Evolutionary conservation across 345 rosid species (phyloP).

Genomic region (Citrus mangshanensis): DNA sequence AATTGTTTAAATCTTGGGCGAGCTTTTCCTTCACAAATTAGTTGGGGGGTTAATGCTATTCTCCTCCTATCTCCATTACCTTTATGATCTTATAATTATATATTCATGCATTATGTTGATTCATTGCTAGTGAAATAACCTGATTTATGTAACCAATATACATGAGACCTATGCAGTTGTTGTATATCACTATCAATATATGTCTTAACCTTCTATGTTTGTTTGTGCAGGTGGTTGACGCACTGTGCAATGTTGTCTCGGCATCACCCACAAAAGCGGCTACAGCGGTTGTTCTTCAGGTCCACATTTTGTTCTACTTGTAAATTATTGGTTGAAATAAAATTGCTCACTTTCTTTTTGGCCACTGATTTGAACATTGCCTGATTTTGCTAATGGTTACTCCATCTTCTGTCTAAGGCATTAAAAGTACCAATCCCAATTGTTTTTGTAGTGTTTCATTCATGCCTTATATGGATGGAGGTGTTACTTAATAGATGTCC

Average conservation of each 20-base stretch:
- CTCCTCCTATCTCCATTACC: neutral
- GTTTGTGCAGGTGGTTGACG: conserved; percentile 75
- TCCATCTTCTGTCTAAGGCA: neutral
- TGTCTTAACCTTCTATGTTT: conserved; percentile 16
- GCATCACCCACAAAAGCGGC: conserved; percentile 91
- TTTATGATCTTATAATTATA: neutral
- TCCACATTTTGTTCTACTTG: conserved; percentile 39
- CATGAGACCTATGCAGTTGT: neutral
- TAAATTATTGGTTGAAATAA: neutral
- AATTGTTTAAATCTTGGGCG: neutral
- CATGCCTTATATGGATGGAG: conserved; percentile 8
- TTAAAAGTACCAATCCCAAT: neutral
- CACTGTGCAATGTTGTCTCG: conserved; percentile 89
- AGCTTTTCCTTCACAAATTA: neutral
- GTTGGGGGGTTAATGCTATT: neutral
- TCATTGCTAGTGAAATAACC: neutral
- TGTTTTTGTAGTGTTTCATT: conserved; percentile 5
- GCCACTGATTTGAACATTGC: conserved; percentile 12
- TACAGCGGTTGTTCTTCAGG: conserved; percentile 97
- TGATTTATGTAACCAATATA: neutral
- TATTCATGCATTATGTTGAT: neutral
- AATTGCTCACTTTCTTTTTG: neutral
- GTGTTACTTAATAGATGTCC: conserved; percentile 4
- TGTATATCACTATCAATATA: conserved; percentile 2
- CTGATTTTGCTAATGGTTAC: conserved; percentile 8